These are phyloP conservation scores for Suillus hirtellus DNA, from an alignment of 768 basidiomycete genomes.

Conservation along the genomic window DNA sequence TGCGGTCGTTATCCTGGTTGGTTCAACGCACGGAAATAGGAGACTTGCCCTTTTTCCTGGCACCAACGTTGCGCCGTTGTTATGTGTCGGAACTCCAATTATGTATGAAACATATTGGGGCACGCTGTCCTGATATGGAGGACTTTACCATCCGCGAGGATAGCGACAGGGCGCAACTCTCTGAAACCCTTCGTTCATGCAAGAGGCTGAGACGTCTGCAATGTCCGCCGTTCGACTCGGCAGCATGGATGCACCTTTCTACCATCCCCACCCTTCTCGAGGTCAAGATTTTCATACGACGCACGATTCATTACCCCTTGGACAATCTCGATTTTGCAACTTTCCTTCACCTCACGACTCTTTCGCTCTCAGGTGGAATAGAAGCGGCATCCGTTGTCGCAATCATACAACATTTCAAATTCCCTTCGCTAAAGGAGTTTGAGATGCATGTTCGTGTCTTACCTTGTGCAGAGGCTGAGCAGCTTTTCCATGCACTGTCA, in stretches of 20 bases:
- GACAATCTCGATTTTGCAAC: not conserved
- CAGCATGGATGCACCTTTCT: constrained; percentile 6
- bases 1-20: not conserved
- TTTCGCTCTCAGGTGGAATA: not conserved
- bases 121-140: not conserved
- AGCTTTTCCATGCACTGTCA: not conserved
- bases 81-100: too few relatives aligned
- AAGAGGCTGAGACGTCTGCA: not conserved
- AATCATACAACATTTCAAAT: not conserved
- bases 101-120: not conserved
- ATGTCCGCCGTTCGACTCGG: not conserved
- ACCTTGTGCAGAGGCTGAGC: not conserved
- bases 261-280: not conserved
- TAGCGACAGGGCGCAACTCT: not conserved
- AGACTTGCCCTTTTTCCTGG: not conserved
- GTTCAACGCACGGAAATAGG: too few relatives aligned
- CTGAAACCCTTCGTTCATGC: not conserved
- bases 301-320: not conserved
- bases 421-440: not conserved
- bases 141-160: not conserved
- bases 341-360: not conserved
- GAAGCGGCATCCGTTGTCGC: not conserved
- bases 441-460: not conserved
- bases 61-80: not conserved
- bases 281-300: not conserved